Conservation (phyloP, 352 stramenopile species). For the Phytopythium litorale region DNA sequence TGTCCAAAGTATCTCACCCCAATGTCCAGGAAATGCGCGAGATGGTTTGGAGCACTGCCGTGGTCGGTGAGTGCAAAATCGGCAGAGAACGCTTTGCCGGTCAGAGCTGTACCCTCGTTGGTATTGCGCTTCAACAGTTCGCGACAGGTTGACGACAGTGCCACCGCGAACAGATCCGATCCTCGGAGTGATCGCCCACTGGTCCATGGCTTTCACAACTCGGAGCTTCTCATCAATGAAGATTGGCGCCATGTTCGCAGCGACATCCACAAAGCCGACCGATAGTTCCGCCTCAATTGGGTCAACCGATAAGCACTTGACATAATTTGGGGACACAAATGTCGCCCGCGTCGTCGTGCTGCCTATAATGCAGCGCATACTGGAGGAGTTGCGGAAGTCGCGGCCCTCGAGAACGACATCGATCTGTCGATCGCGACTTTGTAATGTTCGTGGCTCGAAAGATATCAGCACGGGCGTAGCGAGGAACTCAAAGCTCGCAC, state of each 20-base stretch:
- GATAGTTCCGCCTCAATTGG: constrained; percentile 12
- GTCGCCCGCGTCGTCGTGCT: constrained; percentile 13
- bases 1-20: constrained; percentile 14
- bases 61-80: constrained; percentile 19
- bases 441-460: constrained; percentile 21
- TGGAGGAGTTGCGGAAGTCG: constrained; percentile 35
- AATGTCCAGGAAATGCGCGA: not conserved
- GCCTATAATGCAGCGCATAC: constrained; percentile 30
- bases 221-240: constrained; percentile 14
- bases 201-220: constrained; percentile 3
- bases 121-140: too few species aligned
- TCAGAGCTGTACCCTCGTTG: too few species aligned
- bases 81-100: constrained; percentile 7
- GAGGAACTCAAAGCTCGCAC: constrained; percentile 34
- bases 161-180: not conserved
- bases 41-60: constrained; percentile 17
- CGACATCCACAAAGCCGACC: constrained; percentile 33
- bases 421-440: constrained; percentile 2
- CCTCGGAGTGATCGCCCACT: not conserved
- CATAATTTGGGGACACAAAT: constrained; percentile 17
- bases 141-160: not conserved
- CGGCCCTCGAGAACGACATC: constrained; percentile 20
- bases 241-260: constrained; percentile 16
- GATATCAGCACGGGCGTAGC: constrained; percentile 24
- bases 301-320: constrained; percentile 17